Evolutionary conservation across 768 basidiomycete species (phyloP), one percentile per base, ranked within the genome.

Genomic region (Leucocoprinus leucothites): DNA sequence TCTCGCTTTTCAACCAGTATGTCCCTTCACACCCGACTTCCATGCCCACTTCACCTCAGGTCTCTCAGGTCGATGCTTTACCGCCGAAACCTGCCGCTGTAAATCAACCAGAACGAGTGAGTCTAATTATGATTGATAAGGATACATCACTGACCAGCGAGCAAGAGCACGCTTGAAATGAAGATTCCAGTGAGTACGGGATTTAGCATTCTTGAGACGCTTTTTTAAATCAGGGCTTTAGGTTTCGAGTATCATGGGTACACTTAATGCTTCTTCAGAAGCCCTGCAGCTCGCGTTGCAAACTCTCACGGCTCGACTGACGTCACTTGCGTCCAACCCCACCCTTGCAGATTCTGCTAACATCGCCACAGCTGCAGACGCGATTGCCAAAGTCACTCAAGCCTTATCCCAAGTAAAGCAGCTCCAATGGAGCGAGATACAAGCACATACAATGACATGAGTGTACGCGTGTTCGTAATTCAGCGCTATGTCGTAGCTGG

Each of bases 341-440:
- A 59, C 59, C 36, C 53, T 73, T 18, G 41, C 74, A 50, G 85
- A 89, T 62, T 72, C 76, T 28, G 48, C 62, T 21, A 71, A 77
- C 3, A 79, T 91, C 47, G 79, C 76, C 38, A 68, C 71, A 44
- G 81, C 80, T 14, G 86, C 88, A n/a, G 87, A 89, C 58, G 80
- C 86, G 1, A 85, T 91, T 26, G 67, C 71, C 41, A 88, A 87
- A 64, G 81, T 87, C 7, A 74, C 81, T 1, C 76, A 80, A 56
- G 87, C 88, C 5, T 69, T 90, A 57, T 69, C 71, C 8, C 78
- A 86, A 55, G 78, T 89, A 51, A 81, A 77, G 56, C 75, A 82
- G 52, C 68, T 89, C 50, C 81, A 82, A 57, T 71, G 73, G 71
- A 76, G 70, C 60, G 75, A 80, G 69, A 66, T 49, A 53, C 72